Percentiles rank a stretch among this genome's conserved stretches.
Evolutionary conservation across 2,329 filamentous ascomycete genomes (phyloP).

Genomic region (Ilyonectria robusta): DNA sequence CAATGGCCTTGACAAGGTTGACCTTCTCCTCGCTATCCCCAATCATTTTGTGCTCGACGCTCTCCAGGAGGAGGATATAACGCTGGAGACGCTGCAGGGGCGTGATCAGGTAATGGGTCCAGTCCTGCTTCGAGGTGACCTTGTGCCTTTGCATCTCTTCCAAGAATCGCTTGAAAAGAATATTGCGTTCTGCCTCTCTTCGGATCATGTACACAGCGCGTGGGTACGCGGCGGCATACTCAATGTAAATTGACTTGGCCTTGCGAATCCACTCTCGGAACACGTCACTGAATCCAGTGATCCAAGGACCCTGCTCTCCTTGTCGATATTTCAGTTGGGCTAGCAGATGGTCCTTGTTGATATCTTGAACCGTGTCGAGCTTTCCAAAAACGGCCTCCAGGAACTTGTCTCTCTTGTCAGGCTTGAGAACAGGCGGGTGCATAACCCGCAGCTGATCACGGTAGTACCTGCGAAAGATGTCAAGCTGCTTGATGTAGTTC

Average conservation of each 20-base stretch:
- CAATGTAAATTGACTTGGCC: conserved; percentile 88
- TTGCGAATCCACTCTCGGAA: conserved; percentile 99
- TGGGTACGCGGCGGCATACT: conserved; percentile 91
- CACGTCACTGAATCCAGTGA: conserved; percentile 94
- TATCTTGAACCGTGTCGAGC: conserved; percentile 87
- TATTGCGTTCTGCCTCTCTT: conserved; percentile 86
- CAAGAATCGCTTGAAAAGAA: conserved; percentile 88
- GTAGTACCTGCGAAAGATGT: conserved; percentile 88
- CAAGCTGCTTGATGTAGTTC: conserved; percentile 88
- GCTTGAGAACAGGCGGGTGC: conserved; percentile 85
- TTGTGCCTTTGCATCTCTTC: conserved; percentile 85
- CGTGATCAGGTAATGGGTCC: conserved; percentile 94
- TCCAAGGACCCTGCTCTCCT: conserved; percentile 95
- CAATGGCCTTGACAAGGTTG: conserved; percentile 86
- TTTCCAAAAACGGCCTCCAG: conserved; percentile 90
- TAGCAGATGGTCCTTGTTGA: conserved; percentile 93
- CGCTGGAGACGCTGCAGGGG: conserved; percentile 94
- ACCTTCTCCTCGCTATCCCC: conserved; percentile 91
- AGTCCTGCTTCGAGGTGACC: conserved; percentile 85
- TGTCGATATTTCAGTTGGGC: conserved; percentile 97
- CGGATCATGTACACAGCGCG: conserved; percentile 86
- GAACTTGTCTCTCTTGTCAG: conserved; percentile 84
- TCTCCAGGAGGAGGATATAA: conserved; percentile 86
- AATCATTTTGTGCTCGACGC: conserved; percentile 86
- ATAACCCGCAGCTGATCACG: conserved; percentile 81